Evolutionary conservation across 2,329 filamentous ascomycete genomes (phyloP), one percentile per base, ranked within the genome.

Genomic region (Hymenoscyphus scutula): DNA sequence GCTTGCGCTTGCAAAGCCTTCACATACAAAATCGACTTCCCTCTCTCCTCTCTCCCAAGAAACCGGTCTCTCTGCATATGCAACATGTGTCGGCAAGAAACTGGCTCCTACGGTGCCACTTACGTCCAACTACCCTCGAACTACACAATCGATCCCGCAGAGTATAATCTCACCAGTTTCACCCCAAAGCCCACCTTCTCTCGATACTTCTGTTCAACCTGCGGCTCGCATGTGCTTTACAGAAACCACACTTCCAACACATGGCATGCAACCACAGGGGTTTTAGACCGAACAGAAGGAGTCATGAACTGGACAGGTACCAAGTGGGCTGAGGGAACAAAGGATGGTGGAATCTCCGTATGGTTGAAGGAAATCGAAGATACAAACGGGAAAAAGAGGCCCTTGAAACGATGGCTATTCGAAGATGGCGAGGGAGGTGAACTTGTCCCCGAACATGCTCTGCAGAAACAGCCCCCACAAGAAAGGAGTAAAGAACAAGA

Each of bases 61-160:
- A 69, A 70, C 37, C 70, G 73, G 5, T 71, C 74, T 58, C 73
- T 84, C 64, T 85, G 83, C 71, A 80, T 84, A 68, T 85, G 83
- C 75, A 72, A 73, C 63, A 76, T 72, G 30, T 86, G 82, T 70
- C 79, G 82, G 13, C 75, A 76, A 56, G 75, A 76, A 34, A 80
- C 79, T 19, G 83, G 83, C 25, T 74, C 79, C 11, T 73, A 83
- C 8, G 79, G 74, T 60, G 74, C 75, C 25, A 78, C 78, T n/a
- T 79, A 79, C 61, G 74, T 79, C 27, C 66, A 70, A 11, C 69
- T 84, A 25, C 75, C 77, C 11, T 60, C 71, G 11, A 19, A 25
- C 23, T 68, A 69, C 27, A 75, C 59, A 10, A 38, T 70, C 38
- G 62, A 69, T 17, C 60, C 77, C 34, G 54, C 72, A 1, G 67